These are phyloP conservation scores for Penicillium antarcticum DNA, from an alignment of 495 filamentous ascomycete species.

Conservation along the genomic window DNA sequence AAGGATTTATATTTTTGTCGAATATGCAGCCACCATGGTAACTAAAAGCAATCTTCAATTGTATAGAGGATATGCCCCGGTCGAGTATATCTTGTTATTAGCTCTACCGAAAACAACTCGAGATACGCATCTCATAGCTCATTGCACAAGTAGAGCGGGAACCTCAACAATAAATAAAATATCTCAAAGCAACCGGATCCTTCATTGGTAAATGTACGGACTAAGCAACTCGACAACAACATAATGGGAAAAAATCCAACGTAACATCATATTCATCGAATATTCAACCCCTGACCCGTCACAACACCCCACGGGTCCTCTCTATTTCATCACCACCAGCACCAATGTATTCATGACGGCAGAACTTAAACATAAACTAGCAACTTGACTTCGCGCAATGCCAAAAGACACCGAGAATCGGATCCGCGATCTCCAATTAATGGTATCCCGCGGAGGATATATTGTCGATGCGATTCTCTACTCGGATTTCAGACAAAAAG, in stretches of 20 bases:
- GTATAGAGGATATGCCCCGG: too few species aligned
- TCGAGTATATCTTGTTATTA: too few species aligned
- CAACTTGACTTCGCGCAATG: slow-evolving; percentile 5
- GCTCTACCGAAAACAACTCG: not conserved
- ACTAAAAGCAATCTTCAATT: too few species aligned
- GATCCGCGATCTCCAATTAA: slow-evolving; percentile 8
- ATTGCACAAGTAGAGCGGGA: too few species aligned
- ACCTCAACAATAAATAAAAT: too few species aligned
- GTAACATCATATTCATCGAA: slow-evolving; percentile 3
- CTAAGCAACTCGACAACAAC: slow-evolving; percentile 1
- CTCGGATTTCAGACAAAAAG: not conserved
- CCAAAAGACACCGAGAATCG: slow-evolving; percentile 13
- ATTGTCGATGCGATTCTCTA: slow-evolving; percentile 22
- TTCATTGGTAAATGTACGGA: not conserved
- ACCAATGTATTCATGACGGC: slow-evolving; percentile 6
- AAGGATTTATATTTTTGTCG: too few species aligned
- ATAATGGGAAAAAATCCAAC: slow-evolving; percentile 2
- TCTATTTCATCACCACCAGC: slow-evolving; percentile 5
- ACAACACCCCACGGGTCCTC: slow-evolving; percentile 1
- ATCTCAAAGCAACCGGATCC: not conserved
- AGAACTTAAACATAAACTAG: slow-evolving; percentile 3
- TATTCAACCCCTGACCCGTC: slow-evolving; percentile 1
- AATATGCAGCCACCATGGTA: too few species aligned
- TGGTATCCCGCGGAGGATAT: slow-evolving; percentile 2
- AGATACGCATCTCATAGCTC: not conserved